phyloP scores from a whole-genome alignment of 2,329 filamentous ascomycete genomes.

The Fusarium fracticaudum region DNA sequence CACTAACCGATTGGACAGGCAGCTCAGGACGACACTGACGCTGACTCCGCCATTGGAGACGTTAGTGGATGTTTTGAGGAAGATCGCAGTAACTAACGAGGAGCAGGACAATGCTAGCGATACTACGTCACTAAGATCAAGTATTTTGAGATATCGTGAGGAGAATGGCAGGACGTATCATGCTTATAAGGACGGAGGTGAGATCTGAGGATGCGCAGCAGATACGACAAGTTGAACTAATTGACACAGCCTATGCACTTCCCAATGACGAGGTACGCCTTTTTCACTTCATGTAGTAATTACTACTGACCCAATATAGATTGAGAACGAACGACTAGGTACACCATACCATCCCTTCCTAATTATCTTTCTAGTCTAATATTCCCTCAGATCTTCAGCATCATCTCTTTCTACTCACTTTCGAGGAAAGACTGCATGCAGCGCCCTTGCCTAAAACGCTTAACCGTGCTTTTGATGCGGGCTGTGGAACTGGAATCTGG shows the following conservation, averaged over 20 bases:
- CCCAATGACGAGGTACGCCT: slow-evolving; percentile 23
- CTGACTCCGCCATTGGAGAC: not conserved
- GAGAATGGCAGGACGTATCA: slow-evolving; percentile 9
- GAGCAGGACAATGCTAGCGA: not conserved
- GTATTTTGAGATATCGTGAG: not conserved
- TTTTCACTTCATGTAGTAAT: not conserved
- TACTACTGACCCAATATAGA: not conserved
- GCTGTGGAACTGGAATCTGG: slow-evolving; percentile 25
- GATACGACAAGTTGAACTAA: not conserved
- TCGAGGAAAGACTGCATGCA: slow-evolving; percentile 2
- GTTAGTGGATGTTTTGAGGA: not conserved
- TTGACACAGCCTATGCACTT: slow-evolving; percentile 6
- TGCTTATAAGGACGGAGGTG: slow-evolving; percentile 4
- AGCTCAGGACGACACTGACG: not conserved
- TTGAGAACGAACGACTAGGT: slow-evolving; percentile 26
- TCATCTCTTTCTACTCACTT: slow-evolving; percentile 20
- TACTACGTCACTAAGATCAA: not conserved
- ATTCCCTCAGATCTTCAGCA: slow-evolving; percentile 10
- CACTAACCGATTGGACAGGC: not conserved
- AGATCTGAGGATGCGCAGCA: not conserved
- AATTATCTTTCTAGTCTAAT: not conserved
- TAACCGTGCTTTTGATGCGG: slow-evolving; percentile 5
- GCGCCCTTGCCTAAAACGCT: not conserved
- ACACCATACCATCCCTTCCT: fast-evolving
- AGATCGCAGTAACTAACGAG: not conserved